These are phyloP conservation scores for Angomonas deanei DNA, from an alignment of 208 protist species.

Conservation along the genomic window DNA sequence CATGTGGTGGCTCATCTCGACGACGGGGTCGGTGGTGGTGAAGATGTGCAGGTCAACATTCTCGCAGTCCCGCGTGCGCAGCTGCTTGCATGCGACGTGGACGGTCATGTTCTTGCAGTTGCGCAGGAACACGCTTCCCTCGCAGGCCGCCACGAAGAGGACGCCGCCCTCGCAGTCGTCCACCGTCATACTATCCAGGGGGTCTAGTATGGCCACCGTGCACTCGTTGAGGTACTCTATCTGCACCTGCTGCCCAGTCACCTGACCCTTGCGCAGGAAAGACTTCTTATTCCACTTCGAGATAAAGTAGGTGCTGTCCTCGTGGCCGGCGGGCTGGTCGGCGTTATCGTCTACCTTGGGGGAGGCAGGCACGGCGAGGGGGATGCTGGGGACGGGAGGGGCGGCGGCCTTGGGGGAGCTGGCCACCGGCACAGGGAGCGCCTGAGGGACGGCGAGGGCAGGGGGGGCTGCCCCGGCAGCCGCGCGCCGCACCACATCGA, in stretches of 20 bases:
- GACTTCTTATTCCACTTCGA: constrained; percentile 58
- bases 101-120: constrained; percentile 90
- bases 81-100: constrained; percentile 91
- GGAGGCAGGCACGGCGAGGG: background rate
- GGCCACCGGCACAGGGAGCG: background rate
- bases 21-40: constrained; percentile 86
- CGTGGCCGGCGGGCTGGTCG: constrained; percentile 26
- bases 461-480: background rate
- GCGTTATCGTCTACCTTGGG: constrained; percentile 6
- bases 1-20: constrained; percentile 88
- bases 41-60: constrained; percentile 80
- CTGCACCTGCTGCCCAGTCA: constrained; percentile 84
- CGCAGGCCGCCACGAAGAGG: constrained; percentile 88
- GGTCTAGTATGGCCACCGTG: constrained; percentile 78
- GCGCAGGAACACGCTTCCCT: constrained; percentile 90
- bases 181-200: constrained; percentile 84
- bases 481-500: background rate
- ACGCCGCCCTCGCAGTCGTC: constrained; percentile 91
- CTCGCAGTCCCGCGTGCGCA: constrained; percentile 86
- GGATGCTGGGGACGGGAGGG: background rate
- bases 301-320: constrained; percentile 84
- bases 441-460: constrained; percentile 7
- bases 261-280: constrained; percentile 68
- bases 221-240: constrained; percentile 87
- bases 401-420: background rate